A percentile compares a stretch with the other conserved stretches of the same genome.
phyloP scores from a whole-genome alignment of 139 green algal species.

The Parachlorella kessleri region DNA sequence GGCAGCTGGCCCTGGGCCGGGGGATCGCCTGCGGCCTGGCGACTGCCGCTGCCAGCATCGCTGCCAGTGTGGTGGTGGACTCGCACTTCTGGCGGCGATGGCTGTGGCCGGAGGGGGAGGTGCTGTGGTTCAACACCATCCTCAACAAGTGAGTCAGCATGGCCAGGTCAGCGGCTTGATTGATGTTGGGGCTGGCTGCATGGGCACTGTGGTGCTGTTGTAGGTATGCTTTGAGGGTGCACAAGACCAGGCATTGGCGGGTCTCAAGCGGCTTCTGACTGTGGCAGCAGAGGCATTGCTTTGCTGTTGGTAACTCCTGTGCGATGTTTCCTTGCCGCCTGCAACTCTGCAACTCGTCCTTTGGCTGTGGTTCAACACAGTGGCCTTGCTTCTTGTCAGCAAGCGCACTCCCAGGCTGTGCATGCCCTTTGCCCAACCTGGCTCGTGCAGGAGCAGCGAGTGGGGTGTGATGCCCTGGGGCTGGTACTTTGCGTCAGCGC shows the following conservation, averaged over 20 bases:
- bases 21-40: slow-evolving; percentile 23
- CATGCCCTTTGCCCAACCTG: too few relatives aligned
- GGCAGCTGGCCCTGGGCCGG: slow-evolving; percentile 16
- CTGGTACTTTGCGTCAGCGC: slow-evolving; percentile 77
- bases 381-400: too few relatives aligned
- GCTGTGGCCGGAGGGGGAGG: slow-evolving; percentile 84
- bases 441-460: slow-evolving; percentile 75
- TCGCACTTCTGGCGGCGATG: slow-evolving; percentile 71
- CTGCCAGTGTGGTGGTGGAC: slow-evolving; percentile 61
- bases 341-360: too few relatives aligned
- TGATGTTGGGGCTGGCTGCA: not conserved
- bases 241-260: not conserved
- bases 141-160: slow-evolving; percentile 59
- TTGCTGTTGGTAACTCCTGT: too few relatives aligned
- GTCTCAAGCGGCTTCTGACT: too few relatives aligned
- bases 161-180: too few relatives aligned
- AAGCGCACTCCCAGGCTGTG: too few relatives aligned
- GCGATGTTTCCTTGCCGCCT: too few relatives aligned
- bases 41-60: slow-evolving; percentile 33
- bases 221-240: too few relatives aligned
- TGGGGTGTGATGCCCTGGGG: slow-evolving; percentile 70
- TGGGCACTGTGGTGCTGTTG: too few relatives aligned
- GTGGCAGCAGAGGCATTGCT: too few relatives aligned
- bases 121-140: slow-evolving; percentile 88
- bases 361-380: too few relatives aligned